phyloP scores from a whole-genome alignment of 257 asterid genomes.

The Galeopsis tetrahit region DNA sequence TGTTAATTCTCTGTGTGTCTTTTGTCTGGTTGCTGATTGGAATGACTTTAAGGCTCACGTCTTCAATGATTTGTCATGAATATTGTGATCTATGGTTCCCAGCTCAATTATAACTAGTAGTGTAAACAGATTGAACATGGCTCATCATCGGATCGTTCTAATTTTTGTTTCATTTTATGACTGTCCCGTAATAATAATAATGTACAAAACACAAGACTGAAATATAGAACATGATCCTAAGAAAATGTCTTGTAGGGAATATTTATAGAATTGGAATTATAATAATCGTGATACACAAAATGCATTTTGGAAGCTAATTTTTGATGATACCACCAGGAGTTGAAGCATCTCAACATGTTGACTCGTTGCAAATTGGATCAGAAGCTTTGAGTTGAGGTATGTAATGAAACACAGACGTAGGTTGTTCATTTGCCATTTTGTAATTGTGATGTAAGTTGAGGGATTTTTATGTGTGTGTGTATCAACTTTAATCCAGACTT shows the following conservation, averaged over 20 bases:
- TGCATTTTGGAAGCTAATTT: constrained; percentile 1
- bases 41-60: not conserved
- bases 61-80: not conserved
- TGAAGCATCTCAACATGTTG: not conserved
- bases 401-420: not conserved
- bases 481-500: not conserved
- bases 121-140: not conserved
- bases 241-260: not conserved
- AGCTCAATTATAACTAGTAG: not conserved
- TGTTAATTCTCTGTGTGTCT: not conserved
- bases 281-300: not conserved
- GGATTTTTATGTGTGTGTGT: not conserved
- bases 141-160: not conserved
- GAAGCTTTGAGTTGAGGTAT: constrained; percentile 1
- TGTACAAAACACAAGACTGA: not conserved
- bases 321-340: not conserved
- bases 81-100: not conserved
- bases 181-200: not conserved
- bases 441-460: not conserved
- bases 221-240: not conserved
- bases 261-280: not conserved
- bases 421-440: not conserved
- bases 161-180: not conserved
- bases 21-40: not conserved
- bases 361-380: not conserved